Base-by-base conservation (phyloP, 2,329 filamentous ascomycete genomes). In the Hypoxylon sp. region DNA sequence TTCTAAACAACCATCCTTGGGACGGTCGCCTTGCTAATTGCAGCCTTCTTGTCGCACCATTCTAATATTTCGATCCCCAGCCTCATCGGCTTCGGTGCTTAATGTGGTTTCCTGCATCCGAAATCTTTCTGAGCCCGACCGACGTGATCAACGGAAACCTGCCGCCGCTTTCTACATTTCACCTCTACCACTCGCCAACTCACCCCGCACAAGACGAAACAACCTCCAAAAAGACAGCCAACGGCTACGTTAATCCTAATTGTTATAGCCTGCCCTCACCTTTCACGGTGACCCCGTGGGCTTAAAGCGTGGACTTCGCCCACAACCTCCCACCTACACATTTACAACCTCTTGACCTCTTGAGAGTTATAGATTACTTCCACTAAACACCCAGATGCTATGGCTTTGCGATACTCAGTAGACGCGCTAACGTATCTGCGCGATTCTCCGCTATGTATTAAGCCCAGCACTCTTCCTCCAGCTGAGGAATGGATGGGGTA, bases 401-500 rank as follows among this genome's bases (percentile, higher is more conserved):
- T 87, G 84, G 80, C 82, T 74, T 77, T 82, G 74, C 86, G 87
- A 82, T 97, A 97, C 78, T 86, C 91, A 66, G 84, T 87, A 78
- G 91, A 94, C 68, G 85, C 91, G 79, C 84, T 98, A 71, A 82
- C 93, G 72, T 84, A 85, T 76, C 82, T 98, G 73, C 87, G 90
- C 79, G 84, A 90, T 63, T 97, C 94, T 68, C 93, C 93, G 69
- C 83, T 97, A 77, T 93, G 93, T 74, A 82, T 85, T 71, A 96
- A 92, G 79, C 94, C 94, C 48, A 82, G 89, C 67, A 86, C 85
- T 68, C 85, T 97, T 47, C 94, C 93, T 68, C 91, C 93, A 24
- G 86, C 90, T 67, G 93, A 97, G 80, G 92, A 97, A 82, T 98
- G 94, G 94, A 97, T 97, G 93, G 93, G 94, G 91, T 97, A 83